Evolutionary conservation across 1,139 yeast genomes (phyloP).

Genomic region (Hemisphaericaspora xylofermentans): DNA sequence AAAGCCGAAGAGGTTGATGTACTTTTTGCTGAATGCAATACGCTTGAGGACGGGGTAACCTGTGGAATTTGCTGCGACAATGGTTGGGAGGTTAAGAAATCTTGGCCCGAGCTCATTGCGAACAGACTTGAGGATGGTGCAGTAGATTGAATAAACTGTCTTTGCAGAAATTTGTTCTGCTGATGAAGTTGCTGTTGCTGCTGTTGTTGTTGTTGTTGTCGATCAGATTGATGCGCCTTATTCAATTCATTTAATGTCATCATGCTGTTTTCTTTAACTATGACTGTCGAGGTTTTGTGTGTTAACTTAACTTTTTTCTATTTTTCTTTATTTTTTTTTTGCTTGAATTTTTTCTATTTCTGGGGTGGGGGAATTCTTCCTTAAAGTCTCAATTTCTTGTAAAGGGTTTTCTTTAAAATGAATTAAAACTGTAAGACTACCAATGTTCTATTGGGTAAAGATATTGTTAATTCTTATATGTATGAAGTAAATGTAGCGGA

Average conservation of each 20-base stretch:
- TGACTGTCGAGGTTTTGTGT: too few relatives aligned
- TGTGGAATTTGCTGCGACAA: background rate
- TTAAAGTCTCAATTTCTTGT: too few relatives aligned
- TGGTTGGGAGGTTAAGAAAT: background rate
- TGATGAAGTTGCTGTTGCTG: background rate
- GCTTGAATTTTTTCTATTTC: background rate
- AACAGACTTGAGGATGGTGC: background rate
- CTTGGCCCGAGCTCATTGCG: background rate
- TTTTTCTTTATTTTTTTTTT: too few relatives aligned
- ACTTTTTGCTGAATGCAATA: background rate
- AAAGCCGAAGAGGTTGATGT: background rate
- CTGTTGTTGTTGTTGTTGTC: conserved; percentile 1
- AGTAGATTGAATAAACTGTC: conserved; percentile 1
- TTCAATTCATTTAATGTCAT: conserved; percentile 6
- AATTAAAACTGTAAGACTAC: too few relatives aligned
- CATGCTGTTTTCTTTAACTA: conserved; percentile 1
- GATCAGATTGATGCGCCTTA: background rate
- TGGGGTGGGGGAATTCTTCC: too few relatives aligned
- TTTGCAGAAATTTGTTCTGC: background rate
- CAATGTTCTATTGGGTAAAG: too few relatives aligned
- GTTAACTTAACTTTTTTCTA: too few relatives aligned
- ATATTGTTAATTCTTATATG: too few relatives aligned
- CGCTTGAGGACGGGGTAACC: background rate
- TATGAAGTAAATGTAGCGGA: too few relatives aligned
- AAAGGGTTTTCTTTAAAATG: too few relatives aligned